Evolutionary conservation across 345 rosid genomes (phyloP).

Genomic region (Tarenaya hassleriana): DNA sequence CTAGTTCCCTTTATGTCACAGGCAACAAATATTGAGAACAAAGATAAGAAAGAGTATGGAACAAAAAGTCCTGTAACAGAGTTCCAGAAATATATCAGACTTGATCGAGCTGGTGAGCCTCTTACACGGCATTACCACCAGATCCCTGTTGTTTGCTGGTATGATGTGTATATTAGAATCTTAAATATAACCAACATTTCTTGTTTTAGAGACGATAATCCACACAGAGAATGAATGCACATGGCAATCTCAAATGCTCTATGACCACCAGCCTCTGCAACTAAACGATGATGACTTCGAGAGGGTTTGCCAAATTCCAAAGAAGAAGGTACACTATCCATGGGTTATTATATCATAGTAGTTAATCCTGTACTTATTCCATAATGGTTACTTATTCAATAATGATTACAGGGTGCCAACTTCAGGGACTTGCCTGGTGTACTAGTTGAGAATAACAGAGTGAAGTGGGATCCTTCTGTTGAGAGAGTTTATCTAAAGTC

Average conservation of each 20-base stretch:
- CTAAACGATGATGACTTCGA: constrained; percentile 27
- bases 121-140: not conserved
- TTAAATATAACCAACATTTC: not conserved
- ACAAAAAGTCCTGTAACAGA: constrained; percentile 19
- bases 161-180: not conserved
- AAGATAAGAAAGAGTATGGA: constrained; percentile 23
- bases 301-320: constrained; percentile 25
- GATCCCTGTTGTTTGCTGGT: not conserved
- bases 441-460: constrained; percentile 29
- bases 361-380: not conserved
- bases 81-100: constrained; percentile 28
- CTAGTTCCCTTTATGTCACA: constrained; percentile 4
- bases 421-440: constrained; percentile 39
- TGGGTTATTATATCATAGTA: not conserved
- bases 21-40: constrained; percentile 26
- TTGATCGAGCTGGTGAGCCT: constrained; percentile 23
- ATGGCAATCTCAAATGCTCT: constrained; percentile 4
- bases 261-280: constrained; percentile 30
- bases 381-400: not conserved
- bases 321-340: constrained; percentile 32
- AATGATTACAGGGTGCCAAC: constrained; percentile 32
- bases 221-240: constrained; percentile 1
- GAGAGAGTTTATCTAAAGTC: constrained; percentile 32
- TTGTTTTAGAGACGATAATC: constrained; percentile 21
- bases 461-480: constrained; percentile 18